Evolutionary conservation across 2,329 filamentous ascomycete genomes (phyloP), one percentile per base, ranked within the genome.

Genomic region (Cryphonectria parasitica): DNA sequence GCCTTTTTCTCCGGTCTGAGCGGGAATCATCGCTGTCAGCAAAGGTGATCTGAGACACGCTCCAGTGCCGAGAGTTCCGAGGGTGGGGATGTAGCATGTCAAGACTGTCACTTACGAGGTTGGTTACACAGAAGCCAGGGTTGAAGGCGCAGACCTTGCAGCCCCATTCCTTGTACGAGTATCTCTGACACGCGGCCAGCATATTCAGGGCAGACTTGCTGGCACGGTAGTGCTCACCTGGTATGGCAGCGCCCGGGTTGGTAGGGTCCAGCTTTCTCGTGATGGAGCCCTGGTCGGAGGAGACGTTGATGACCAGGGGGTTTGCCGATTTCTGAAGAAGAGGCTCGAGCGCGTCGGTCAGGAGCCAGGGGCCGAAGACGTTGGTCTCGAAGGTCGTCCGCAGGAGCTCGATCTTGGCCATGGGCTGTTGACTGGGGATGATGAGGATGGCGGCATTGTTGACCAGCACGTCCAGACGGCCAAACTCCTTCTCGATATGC

Each of bases 331-430:
- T 79, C 25, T 69, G 65, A 7, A 82, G 77, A 2, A 82, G 72
- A 5, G 77, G 76, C 67, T 77, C 75, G 15, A 82, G 68, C 0
- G 76, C 73, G 64, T 80, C 75, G 0, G 79, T 78, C 10, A 80
- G 0, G 78, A 43, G 11, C 15, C 74, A 52, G 2, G 74, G 73
- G 8, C 79, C 77, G 49, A 80, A 77, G 45, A 76, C 76, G 74
- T 82, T 82, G 64, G 78, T 77, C 69, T 89, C 86, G 71, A 89
- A 85, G 0, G 78, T 80, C 11, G 78, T 77, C 28, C 82, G 82
- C 73, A 88, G 82, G 62, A 86, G 83, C 17, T 88, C 83, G 80
- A 89, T 89, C 0, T 88, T 82, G 73, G 85, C 82, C 56, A 61
- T 56, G 67, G 82, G 83, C 64, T 85, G 83, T 15, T 62, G 28